Percentiles rank a stretch among this genome's conserved stretches.
Conservation (phyloP, 208 protist genomes). For the Acanthamoeba sp. region DNA sequence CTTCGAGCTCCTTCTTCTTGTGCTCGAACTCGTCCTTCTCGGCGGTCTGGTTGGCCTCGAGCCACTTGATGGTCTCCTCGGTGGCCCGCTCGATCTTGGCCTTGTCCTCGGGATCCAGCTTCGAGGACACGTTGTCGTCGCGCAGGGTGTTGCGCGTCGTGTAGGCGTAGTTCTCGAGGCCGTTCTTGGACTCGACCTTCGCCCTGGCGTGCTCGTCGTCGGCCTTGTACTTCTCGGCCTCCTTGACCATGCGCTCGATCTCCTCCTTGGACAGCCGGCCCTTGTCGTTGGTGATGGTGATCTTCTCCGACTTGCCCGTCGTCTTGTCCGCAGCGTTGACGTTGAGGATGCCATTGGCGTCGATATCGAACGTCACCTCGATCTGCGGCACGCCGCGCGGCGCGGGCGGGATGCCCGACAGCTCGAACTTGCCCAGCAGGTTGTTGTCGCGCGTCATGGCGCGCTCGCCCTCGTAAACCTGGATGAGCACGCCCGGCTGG, state of each 20-base stretch:
- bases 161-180: conserved; percentile 96
- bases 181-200: conserved; percentile 91
- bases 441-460: conserved; percentile 95
- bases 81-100: conserved; percentile 89
- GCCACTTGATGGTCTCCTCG: conserved; percentile 91
- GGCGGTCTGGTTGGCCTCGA: conserved; percentile 89
- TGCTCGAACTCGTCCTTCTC: conserved; percentile 87
- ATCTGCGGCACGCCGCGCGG: conserved; percentile 96
- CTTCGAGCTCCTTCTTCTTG: conserved; percentile 91
- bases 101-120: conserved; percentile 89
- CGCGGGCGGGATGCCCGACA: conserved; percentile 94
- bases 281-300: conserved; percentile 99
- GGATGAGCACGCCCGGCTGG: conserved; percentile 89
- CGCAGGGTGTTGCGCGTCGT: conserved; percentile 95
- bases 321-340: conserved; percentile 97
- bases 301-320: conserved; percentile 95
- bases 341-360: conserved; percentile 98
- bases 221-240: conserved; percentile 94
- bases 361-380: conserved; percentile 98
- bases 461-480: conserved; percentile 97
- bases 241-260: conserved; percentile 96
- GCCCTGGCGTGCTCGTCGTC: conserved; percentile 91
- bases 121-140: conserved; percentile 91
- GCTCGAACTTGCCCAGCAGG: conserved; percentile 96
- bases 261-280: conserved; percentile 94